Percentiles rank a stretch among this genome's conserved stretches.
Evolutionary conservation across 2,329 filamentous ascomycete species (phyloP).

Genomic region (Exserohilum rostratum): DNA sequence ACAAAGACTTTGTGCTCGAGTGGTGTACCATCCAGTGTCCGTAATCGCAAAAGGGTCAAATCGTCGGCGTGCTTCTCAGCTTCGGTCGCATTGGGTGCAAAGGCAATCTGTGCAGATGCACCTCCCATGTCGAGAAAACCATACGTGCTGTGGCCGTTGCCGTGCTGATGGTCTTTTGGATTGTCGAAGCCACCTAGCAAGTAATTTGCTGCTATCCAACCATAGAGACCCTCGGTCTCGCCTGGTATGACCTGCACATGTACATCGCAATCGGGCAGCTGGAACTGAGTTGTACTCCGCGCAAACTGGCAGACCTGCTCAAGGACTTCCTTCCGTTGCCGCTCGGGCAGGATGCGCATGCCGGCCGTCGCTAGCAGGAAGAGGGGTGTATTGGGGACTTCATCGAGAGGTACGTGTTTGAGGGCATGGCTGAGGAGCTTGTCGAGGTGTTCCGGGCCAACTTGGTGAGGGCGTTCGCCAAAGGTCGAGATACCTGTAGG

Average conservation of each 20-base stretch:
- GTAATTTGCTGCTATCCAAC: conserved; percentile 98
- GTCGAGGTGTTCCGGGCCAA: conserved; percentile 83
- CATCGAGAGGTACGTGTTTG: conserved; percentile 74
- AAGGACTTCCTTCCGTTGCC: conserved; percentile 75
- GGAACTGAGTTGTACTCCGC: conserved; percentile 75
- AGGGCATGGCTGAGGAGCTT: conserved; percentile 81
- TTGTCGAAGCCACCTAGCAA: conserved; percentile 87
- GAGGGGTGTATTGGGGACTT: conserved; percentile 83
- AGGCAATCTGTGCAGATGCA: conserved; percentile 96
- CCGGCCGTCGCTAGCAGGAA: conserved; percentile 96
- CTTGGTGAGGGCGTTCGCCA: conserved; percentile 72
- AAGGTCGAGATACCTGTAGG: conserved; percentile 78
- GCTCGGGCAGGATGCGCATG: conserved; percentile 81
- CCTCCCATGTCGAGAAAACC: conserved; percentile 99
- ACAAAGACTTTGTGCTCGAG: conserved; percentile 91
- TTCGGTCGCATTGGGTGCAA: conserved; percentile 92
- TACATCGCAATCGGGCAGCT: conserved; percentile 84
- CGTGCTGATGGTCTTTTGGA: conserved; percentile 75
- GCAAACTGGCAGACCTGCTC: conserved; percentile 83
- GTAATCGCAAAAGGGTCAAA: conserved; percentile 81
- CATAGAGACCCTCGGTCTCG: conserved; percentile 93
- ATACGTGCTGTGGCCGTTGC: conserved; percentile 90
- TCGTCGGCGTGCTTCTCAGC: conserved; percentile 88
- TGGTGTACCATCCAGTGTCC: conserved; percentile 77
- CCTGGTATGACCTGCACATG: conserved; percentile 95